Evolutionary conservation across 495 filamentous ascomycete genomes (phyloP).

Genomic region (Trichoderma reesei): DNA sequence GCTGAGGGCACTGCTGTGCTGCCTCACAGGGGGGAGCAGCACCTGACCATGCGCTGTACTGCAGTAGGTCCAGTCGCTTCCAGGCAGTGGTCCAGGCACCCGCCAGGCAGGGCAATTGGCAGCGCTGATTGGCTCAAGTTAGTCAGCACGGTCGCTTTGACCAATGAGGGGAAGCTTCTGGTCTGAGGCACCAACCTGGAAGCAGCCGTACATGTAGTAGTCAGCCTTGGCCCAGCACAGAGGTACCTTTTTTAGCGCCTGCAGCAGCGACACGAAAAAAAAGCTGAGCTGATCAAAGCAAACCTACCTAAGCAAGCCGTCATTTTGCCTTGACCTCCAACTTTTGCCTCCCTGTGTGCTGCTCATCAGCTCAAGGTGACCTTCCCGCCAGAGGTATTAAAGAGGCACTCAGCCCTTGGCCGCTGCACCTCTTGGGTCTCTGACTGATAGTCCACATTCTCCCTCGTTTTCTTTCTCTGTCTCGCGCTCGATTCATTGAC

Average conservation of each 20-base stretch:
- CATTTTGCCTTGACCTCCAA: not conserved
- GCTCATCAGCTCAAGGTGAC: not conserved
- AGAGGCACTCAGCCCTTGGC: not conserved
- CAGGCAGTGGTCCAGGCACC: constrained; percentile 1
- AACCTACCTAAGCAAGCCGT: not conserved
- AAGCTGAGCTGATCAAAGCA: constrained; percentile 5
- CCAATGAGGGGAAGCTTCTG: constrained; percentile 2
- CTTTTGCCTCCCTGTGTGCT: constrained; percentile 4
- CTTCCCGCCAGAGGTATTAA: not conserved
- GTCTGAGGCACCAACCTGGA: constrained; percentile 5
- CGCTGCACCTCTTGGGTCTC: not conserved
- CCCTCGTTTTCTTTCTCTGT: not conserved
- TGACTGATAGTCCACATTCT: not conserved
- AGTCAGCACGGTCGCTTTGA: not conserved
- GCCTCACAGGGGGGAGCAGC: not conserved
- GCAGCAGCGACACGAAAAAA: constrained; percentile 4
- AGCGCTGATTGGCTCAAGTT: not conserved
- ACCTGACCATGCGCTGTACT: not conserved
- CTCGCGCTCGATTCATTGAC: not conserved
- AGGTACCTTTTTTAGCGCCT: not conserved
- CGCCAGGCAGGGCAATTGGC: not conserved
- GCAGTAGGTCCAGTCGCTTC: not conserved
- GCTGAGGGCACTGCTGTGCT: not conserved
- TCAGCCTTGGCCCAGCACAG: not conserved
- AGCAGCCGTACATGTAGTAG: too few species aligned